phyloP scores from a whole-genome alignment of 1,284 basidiomycete genomes.

The Ceratobasidium sp. region DNA sequence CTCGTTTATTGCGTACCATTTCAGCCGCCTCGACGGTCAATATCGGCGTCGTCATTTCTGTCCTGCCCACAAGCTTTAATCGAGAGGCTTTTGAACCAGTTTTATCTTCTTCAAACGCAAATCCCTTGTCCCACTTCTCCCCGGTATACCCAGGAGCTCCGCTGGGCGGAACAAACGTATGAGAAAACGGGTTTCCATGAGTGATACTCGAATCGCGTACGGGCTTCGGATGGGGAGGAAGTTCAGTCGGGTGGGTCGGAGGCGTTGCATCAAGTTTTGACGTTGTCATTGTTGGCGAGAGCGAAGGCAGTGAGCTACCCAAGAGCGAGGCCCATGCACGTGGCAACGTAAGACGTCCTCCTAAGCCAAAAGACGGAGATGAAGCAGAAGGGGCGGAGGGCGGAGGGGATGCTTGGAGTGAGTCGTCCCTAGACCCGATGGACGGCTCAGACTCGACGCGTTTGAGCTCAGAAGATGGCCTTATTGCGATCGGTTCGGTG shows the following conservation, averaged over 20 bases:
- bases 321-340: conserved; percentile 32
- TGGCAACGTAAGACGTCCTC: conserved; percentile 17
- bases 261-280: conserved; percentile 15
- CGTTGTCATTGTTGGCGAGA: conserved; percentile 14
- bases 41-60: conserved; percentile 40
- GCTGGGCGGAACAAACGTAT: conserved; percentile 29
- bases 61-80: conserved; percentile 31
- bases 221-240: conserved; percentile 19
- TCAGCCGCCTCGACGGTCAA: conserved; percentile 24
- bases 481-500: not conserved
- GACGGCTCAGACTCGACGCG: conserved; percentile 31
- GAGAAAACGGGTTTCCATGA: conserved; percentile 31
- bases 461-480: conserved; percentile 17
- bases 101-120: conserved; percentile 25
- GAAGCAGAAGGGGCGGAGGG: conserved; percentile 1
- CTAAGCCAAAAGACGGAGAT: conserved; percentile 25
- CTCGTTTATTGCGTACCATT: conserved; percentile 1
- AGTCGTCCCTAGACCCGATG: not conserved
- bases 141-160: conserved; percentile 35
- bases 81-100: conserved; percentile 11
- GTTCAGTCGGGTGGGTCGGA: conserved; percentile 23
- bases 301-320: conserved; percentile 23
- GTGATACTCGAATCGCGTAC: conserved; percentile 35
- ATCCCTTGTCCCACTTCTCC: conserved; percentile 40
- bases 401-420: not conserved